Evolutionary conservation across 164 flowering plant species (phyloP), one percentile per base, ranked within the genome.

Genomic region (Vitis riparia): DNA sequence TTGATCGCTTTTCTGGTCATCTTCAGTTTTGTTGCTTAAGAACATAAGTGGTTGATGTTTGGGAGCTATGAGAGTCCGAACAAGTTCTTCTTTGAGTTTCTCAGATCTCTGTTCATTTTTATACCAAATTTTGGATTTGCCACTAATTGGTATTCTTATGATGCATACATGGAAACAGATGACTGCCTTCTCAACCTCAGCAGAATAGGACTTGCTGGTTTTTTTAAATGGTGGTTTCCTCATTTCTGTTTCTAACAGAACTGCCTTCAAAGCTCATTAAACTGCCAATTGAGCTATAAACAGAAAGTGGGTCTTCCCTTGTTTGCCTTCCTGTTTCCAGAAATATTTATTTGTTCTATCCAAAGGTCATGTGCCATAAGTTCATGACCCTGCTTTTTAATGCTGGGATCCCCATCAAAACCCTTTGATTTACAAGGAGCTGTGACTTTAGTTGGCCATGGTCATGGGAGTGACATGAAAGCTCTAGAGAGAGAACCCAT

Each of bases 381-480:
- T 37, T 37, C 44, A 70, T 90, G 51, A 86, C 89, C 70, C 89
- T 90, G 79, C 89, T 89, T 56, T 91, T 90, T 60, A 90, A 90
- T 78, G 95, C 92, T 12, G 95, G 95, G 47, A 76, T 89, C 13
- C 91, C 95, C 56, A 90, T 90, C 59, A 82, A 81, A 66, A 82
- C 90, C 32, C 86, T 88, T 84, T 90, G 15, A 84, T 79, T 17
- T 77, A 78, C 78, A 16, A 88, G 85, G 91, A 87, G 72, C 70
- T 92, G 95, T 12, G 95, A 90, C 70, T 83, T 88, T 90, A 2
- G 83, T 90, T 60, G 96, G 87, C 76, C 91, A 91, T 48, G 95
- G 92, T 19, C 88, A 90, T 67, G 92, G 7, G 44, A 86, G 70
- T 88, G 92, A 88, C 89, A 88, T 64, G 91, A 88, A 68, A 88